Conservation (phyloP, 257 asterid species). For the Leptodermis oblonga region DNA sequence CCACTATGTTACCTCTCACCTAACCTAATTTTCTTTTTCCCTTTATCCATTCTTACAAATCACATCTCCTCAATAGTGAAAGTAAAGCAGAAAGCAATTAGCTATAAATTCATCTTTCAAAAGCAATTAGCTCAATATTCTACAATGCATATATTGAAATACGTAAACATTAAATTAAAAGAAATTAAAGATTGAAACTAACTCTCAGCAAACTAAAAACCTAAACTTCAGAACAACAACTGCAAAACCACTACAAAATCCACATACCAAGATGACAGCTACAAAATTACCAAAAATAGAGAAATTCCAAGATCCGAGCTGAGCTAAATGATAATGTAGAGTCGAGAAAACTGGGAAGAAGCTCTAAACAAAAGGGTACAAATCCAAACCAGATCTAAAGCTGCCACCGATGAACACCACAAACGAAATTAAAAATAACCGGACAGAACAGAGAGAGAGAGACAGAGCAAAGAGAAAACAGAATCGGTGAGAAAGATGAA, state of each 20-base stretch:
- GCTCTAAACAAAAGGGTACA: slow-evolving; percentile 4
- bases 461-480: neutral
- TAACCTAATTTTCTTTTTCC: neutral
- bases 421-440: neutral
- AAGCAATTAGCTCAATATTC: neutral
- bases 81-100: slow-evolving; percentile 8
- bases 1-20: neutral
- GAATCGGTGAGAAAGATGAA: no score
- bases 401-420: slow-evolving; percentile 7
- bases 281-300: neutral
- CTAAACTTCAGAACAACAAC: slow-evolving; percentile 6
- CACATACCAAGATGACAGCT: neutral
- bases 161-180: neutral
- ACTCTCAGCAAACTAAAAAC: neutral
- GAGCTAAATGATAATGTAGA: slow-evolving; percentile 4
- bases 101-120: neutral
- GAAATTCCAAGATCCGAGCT: slow-evolving; percentile 17
- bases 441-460: neutral
- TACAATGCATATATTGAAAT: neutral
- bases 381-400: slow-evolving; percentile 29
- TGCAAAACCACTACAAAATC: slow-evolving; percentile 8
- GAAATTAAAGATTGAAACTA: neutral
- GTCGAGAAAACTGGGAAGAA: neutral
- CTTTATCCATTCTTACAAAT: slow-evolving; percentile 5
- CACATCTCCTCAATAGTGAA: neutral